Evolutionary conservation across 2,329 filamentous ascomycete species (phyloP).

Genomic region (Kalaharituber pfeilii): DNA sequence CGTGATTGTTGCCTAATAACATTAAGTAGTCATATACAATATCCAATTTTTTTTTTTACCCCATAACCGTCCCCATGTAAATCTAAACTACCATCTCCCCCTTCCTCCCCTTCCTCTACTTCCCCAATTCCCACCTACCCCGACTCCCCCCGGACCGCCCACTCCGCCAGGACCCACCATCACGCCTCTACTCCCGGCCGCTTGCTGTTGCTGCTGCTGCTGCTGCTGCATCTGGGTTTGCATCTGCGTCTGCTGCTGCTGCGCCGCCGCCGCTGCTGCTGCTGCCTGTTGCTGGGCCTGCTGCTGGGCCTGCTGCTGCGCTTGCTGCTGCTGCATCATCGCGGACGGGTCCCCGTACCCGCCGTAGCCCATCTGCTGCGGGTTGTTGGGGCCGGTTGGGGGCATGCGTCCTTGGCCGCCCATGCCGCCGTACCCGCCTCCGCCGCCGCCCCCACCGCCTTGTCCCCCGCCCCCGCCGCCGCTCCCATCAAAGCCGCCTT

Average conservation of each 20-base stretch:
- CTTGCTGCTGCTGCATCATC: conserved; percentile 3
- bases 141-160: conserved; percentile 1
- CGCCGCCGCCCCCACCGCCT: conserved; percentile 8
- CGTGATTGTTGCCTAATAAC: background rate
- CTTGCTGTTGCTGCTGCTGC: conserved; percentile 6
- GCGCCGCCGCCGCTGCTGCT: conserved; percentile 4
- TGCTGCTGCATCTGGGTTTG: background rate
- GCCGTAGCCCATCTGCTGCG: background rate
- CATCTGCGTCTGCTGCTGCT: background rate
- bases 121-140: background rate
- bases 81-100: background rate
- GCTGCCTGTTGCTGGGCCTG: background rate
- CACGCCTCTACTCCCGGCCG: conserved; percentile 1
- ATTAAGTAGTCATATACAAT: background rate
- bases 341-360: background rate
- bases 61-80: background rate
- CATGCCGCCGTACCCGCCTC: conserved; percentile 9
- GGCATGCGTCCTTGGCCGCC: background rate
- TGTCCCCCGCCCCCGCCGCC: conserved; percentile 15
- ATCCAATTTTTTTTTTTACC: background rate
- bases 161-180: conserved; percentile 3
- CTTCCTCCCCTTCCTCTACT: background rate
- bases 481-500: conserved; percentile 13
- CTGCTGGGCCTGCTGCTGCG: background rate
- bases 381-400: background rate